Conservation (phyloP, 83 land plant species). For the Thuja plicata region DNA sequence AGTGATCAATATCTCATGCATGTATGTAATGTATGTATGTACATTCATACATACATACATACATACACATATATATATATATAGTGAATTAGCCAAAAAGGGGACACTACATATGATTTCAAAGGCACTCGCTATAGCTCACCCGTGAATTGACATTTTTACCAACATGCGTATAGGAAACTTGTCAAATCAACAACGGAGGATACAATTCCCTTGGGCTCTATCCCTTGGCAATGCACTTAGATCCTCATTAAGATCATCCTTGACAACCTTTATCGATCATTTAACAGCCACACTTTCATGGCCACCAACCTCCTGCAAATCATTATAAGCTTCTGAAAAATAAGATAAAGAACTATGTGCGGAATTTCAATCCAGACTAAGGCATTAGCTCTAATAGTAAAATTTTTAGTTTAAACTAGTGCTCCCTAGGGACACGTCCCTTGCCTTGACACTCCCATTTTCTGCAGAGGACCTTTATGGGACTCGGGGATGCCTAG, state of each 20-base stretch:
- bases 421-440: too few relatives aligned
- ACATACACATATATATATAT: too few relatives aligned
- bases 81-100: too few relatives aligned
- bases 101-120: background rate
- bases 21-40: too few relatives aligned
- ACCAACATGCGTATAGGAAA: too few relatives aligned
- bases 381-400: background rate
- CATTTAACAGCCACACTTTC: constrained; percentile 62
- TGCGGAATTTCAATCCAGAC: background rate
- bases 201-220: constrained; percentile 90
- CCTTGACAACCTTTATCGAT: constrained; percentile 69
- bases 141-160: background rate
- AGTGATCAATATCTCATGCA: too few relatives aligned
- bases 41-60: too few relatives aligned
- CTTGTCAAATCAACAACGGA: constrained; percentile 7
- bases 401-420: background rate
- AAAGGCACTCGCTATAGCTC: background rate
- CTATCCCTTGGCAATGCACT: constrained; percentile 60
- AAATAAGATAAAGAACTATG: background rate
- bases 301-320: constrained; percentile 91
- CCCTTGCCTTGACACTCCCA: too few relatives aligned
- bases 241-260: constrained; percentile 44
- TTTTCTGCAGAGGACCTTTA: too few relatives aligned
- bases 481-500: too few relatives aligned
- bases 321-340: constrained; percentile 53